Conservation (phyloP, 2,329 filamentous ascomycete species). For the Aspergillus unguis region DNA sequence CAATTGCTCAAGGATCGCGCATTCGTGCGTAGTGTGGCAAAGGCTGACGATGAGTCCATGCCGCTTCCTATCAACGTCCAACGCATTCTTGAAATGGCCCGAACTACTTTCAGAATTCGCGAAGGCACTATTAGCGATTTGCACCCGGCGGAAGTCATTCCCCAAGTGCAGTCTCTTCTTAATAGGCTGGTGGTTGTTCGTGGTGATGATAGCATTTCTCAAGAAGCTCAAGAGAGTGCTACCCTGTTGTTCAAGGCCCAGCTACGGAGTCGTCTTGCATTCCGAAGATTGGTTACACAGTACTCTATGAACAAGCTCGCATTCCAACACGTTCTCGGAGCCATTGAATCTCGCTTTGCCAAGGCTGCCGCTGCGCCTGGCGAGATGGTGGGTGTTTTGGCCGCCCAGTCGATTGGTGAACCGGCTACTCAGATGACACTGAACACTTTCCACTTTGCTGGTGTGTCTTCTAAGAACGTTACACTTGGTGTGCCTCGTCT, state of each 20-base stretch:
- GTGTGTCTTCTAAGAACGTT: conserved; percentile 99
- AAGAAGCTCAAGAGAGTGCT: conserved; percentile 82
- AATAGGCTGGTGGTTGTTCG: conserved; percentile 80
- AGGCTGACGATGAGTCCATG: conserved; percentile 79
- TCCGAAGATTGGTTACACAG: conserved; percentile 84
- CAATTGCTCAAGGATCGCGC: conserved; percentile 70
- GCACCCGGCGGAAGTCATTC: conserved; percentile 81
- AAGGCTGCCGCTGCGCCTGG: conserved; percentile 83
- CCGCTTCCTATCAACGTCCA: conserved; percentile 89
- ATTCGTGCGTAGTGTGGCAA: conserved; percentile 67
- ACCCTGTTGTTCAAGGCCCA: conserved; percentile 91
- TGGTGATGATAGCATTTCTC: conserved; percentile 75
- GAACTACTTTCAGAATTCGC: conserved; percentile 86
- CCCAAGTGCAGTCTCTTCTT: conserved; percentile 70
- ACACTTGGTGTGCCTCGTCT: conserved; percentile 97
- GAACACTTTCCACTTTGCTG: conserved; percentile 99
- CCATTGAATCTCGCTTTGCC: conserved; percentile 83
- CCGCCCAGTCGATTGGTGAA: conserved; percentile 97
- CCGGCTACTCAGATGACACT: conserved; percentile 99
- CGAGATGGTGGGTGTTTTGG: conserved; percentile 98
- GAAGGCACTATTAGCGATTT: conserved; percentile 82
- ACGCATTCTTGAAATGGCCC: conserved; percentile 86
- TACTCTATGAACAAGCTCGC: conserved; percentile 86
- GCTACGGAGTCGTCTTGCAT: conserved; percentile 82
- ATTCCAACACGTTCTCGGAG: conserved; percentile 87